Base-by-base conservation (phyloP, 2,329 filamentous ascomycete genomes). In the Balansia obtecta region DNA sequence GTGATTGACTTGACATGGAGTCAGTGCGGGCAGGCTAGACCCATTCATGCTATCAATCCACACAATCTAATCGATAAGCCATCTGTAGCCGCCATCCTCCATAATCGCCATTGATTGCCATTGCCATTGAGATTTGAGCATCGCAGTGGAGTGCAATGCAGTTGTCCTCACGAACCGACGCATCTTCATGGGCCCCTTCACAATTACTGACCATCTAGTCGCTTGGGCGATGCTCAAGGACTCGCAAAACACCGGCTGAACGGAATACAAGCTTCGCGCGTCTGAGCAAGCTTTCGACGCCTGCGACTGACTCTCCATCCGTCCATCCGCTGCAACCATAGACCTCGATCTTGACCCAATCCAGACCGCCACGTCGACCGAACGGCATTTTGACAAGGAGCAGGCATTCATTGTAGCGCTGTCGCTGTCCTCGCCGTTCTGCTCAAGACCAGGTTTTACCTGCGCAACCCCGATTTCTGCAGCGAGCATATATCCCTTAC, bases 41-140 rank as follows among this genome's bases (percentile, higher is more conserved):
- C 20, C 20, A 22, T 22, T 22, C 20, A 22, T 22, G 20, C 20
- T 22, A 22, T 22, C 20, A 22, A 22, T 22, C 20, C 4, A 22
- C 4, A 22, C 20, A 22, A 46, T 49, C 46, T 52, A 52, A 52
- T 52, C 46, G 50, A 49, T 52, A 52, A 52, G 30, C 41, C 22
- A 16, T 27, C 27, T 27, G 27, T 5, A 4, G 20, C 33, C 48
- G 37, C 22, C 22, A 15, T 33, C n/a, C 27, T 22, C n/a, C 46
- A 6, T 7, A n/a, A n/a, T n/a, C n/a, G n/a, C n/a, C n/a, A n/a
- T n/a, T n/a, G n/a, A 39, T 18, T 4, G 20, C 20, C 20, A 20
- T 33, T 30, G 34, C 7, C 11, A 37, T 37, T 15, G 11, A n/a
- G n/a, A n/a, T n/a, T n/a, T n/a, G n/a, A 37, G 11, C 44, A 38